phyloP scores from a whole-genome alignment of 1,139 yeast genomes.

The Nadsonia commutata region DNA sequence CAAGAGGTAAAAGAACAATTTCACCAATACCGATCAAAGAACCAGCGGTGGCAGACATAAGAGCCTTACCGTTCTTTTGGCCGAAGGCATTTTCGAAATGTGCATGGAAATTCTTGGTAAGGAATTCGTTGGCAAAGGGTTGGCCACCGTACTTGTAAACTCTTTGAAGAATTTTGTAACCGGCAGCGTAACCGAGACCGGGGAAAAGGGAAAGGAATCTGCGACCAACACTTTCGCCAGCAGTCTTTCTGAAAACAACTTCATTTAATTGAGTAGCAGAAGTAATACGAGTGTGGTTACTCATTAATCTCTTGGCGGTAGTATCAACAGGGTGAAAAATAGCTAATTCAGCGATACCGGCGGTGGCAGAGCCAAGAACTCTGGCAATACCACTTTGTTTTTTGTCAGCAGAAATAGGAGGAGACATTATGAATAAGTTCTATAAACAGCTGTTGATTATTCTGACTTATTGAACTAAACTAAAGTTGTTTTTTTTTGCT shows the following conservation, averaged over 20 bases:
- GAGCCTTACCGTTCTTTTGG: conserved; percentile 88
- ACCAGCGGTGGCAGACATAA: conserved; percentile 95
- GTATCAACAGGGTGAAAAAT: conserved; percentile 99
- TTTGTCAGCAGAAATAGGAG: conserved; percentile 39
- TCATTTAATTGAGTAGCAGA: conserved; percentile 53
- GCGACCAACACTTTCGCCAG: conserved; percentile 51
- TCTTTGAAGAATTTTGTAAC: conserved; percentile 90
- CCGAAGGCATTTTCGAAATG: conserved; percentile 70
- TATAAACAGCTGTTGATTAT: too few relatives aligned
- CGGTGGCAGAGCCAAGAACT: conserved; percentile 90
- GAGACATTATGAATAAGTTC: conserved; percentile 29
- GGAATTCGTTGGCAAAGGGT: conserved; percentile 91
- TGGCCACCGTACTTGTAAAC: conserved; percentile 99
- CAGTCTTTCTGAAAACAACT: conserved; percentile 78
- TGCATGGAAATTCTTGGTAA: conserved; percentile 58
- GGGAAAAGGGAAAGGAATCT: conserved; percentile 83
- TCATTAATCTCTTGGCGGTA: conserved; percentile 93
- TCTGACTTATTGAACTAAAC: too few relatives aligned
- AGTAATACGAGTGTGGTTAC: conserved; percentile 63
- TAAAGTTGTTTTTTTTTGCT: too few relatives aligned
- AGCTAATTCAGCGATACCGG: conserved; percentile 92
- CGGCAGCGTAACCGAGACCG: conserved; percentile 96
- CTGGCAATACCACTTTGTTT: conserved; percentile 86
- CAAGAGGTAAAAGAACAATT: conserved; percentile 86
- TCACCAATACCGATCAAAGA: conserved; percentile 96